Evolutionary conservation across 2,329 filamentous ascomycete species (phyloP), one percentile per base, ranked within the genome.

Genomic region (Pseudogymnoascus sp.): DNA sequence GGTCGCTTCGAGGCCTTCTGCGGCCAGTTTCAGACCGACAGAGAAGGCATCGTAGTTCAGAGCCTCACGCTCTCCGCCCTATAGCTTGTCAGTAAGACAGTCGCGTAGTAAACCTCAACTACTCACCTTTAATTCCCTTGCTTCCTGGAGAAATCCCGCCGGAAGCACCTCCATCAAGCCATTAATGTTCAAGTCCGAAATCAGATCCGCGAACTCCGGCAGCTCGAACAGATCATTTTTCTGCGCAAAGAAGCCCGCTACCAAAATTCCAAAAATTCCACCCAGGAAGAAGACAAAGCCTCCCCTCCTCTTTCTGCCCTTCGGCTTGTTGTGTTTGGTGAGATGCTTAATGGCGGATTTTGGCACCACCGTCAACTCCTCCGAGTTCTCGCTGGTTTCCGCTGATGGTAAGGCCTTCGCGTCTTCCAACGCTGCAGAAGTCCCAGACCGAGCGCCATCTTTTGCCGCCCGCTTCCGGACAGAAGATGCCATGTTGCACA

Each of bases 41-140:
- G 92, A 86, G 73, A 99, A 99, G 5, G 93, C 90, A 78, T 99
- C 95, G 76, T 96, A 96, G 71, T 89, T 89, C 67, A 96, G 88
- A 47, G 91, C 85, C 69, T 96, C 91, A 68, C 91, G 88, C 77
- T 97, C 93, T 71, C 89, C 87, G 79, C 91, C 90, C 88, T 89
- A 75, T 69, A 70, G 67, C n/a, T 61, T 61, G 59, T 61, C 18
- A 40, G 59, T 36, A 47, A 51, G 65, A 64, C 39, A 65, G 57
- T 65, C 60, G 63, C 60, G 54, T 64, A 63, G 34, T 3, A 36
- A 12, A 34, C 2, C 66, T 65, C 64, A 67, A 62, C 65, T 64
- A 65, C 42, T 72, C 80, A 93, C 89, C 74, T 95, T 85, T 66
- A 97, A 80, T 71, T 96, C 90, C 69, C 86, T 87, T 72, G 93